These are phyloP conservation scores for cucumber (Cucumis sativus) DNA, from an alignment of 306 rosid species.

Conservation along the genomic window Cucumber_9930_V3 NC_026661.2:21433001-21433500, in stretches of 20 bases:
- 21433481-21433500: too few relatives aligned
- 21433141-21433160: conserved; percentile 10
- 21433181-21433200: background rate
- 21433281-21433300: background rate
- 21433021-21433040: background rate
- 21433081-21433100: background rate
- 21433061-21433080: background rate
- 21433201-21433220: conserved; percentile 34
- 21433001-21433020: conserved; percentile 5
- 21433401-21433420: background rate
- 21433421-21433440: background rate
- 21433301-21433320: background rate
- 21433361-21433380: background rate
- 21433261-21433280: background rate
- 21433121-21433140: conserved; percentile 14
- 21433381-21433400: background rate
- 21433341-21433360: background rate
- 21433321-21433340: background rate
- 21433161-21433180: background rate
- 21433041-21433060: background rate
- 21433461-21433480: too few relatives aligned
- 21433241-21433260: conserved; percentile 11
- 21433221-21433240: conserved; percentile 54
- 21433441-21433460: too few relatives aligned
- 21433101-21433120: conserved; percentile 3